These are phyloP conservation scores for Aspergillus arachidicola DNA, from an alignment of 2,329 filamentous ascomycete species.

Conservation along the genomic window DNA sequence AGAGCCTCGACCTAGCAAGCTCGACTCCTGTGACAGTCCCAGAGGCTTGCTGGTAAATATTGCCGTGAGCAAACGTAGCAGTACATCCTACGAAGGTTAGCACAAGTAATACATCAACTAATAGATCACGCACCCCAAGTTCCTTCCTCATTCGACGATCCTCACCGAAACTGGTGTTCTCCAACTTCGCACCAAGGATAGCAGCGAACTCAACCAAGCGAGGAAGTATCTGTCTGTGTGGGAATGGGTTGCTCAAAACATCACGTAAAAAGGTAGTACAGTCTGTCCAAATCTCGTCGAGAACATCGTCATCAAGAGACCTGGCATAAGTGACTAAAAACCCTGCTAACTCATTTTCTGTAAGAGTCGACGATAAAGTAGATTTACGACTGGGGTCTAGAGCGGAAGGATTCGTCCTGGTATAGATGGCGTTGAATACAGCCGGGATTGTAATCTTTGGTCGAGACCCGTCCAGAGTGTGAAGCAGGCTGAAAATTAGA, in stretches of 20 bases:
- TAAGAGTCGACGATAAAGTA: conserved; percentile 81
- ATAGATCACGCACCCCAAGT: conserved; percentile 66
- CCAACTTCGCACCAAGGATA: conserved; percentile 89
- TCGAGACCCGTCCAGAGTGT: conserved; percentile 86
- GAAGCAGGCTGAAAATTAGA: conserved; percentile 81
- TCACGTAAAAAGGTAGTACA: conserved; percentile 90
- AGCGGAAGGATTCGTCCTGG: conserved; percentile 80
- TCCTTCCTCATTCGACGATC: conserved; percentile 90
- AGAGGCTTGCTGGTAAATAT: conserved; percentile 88
- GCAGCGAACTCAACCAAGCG: conserved; percentile 85
- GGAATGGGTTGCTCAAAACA: conserved; percentile 88
- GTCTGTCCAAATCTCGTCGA: conserved; percentile 97
- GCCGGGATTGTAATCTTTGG: conserved; percentile 91
- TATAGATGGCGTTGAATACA: conserved; percentile 95
- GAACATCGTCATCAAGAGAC: conserved; percentile 91
- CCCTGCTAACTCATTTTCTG: conserved; percentile 79
- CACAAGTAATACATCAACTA: conserved; percentile 3
- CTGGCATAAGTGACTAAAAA: conserved; percentile 90
- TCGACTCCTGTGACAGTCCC: conserved; percentile 65
- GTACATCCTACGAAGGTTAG: conserved; percentile 69
- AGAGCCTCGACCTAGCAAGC: conserved; percentile 42
- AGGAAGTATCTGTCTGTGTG: conserved; percentile 87
- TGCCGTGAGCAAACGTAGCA: conserved; percentile 84
- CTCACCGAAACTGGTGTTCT: conserved; percentile 97
- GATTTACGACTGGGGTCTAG: conserved; percentile 81